Percentiles rank a stretch among this genome's conserved stretches.
Conservation (phyloP, 2,329 filamentous ascomycete species). For the Cercospora sojina region DNA sequence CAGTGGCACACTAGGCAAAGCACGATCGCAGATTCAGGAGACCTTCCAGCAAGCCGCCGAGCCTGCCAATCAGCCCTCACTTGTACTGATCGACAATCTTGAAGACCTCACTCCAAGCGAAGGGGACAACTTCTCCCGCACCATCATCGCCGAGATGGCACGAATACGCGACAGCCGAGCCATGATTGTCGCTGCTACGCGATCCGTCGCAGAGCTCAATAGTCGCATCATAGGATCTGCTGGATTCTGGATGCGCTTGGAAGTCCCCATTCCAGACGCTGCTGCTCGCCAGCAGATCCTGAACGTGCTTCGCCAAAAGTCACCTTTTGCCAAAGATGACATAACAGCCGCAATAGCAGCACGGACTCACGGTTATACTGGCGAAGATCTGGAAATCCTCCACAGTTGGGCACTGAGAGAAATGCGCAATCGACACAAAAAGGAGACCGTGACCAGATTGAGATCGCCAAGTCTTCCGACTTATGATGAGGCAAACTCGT, state of each 20-base stretch:
- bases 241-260: slow-evolving; percentile 67
- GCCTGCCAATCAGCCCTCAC: slow-evolving; percentile 63
- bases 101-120: slow-evolving; percentile 66
- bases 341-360: slow-evolving; percentile 64
- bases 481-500: slow-evolving; percentile 13
- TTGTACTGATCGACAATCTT: slow-evolving; percentile 76
- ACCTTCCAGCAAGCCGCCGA: slow-evolving; percentile 67
- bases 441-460: slow-evolving; percentile 3
- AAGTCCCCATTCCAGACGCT: slow-evolving; percentile 74
- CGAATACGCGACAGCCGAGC: slow-evolving; percentile 57
- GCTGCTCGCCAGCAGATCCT: slow-evolving; percentile 72
- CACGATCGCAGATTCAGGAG: slow-evolving; percentile 57
- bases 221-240: slow-evolving; percentile 62
- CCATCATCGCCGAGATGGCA: slow-evolving; percentile 56
- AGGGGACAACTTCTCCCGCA: slow-evolving; percentile 43
- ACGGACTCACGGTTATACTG: slow-evolving; percentile 83
- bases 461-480: slow-evolving; percentile 22
- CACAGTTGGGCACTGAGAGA: slow-evolving; percentile 54
- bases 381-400: slow-evolving; percentile 69
- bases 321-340: slow-evolving; percentile 48
- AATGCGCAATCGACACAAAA: slow-evolving; percentile 39
- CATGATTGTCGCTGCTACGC: slow-evolving; percentile 72
- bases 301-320: slow-evolving; percentile 55
- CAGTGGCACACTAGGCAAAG: slow-evolving; percentile 44
- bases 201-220: slow-evolving; percentile 71